phyloP scores from a whole-genome alignment of 2,329 filamentous ascomycete genomes.

The Fusarium keratoplasticum region DNA sequence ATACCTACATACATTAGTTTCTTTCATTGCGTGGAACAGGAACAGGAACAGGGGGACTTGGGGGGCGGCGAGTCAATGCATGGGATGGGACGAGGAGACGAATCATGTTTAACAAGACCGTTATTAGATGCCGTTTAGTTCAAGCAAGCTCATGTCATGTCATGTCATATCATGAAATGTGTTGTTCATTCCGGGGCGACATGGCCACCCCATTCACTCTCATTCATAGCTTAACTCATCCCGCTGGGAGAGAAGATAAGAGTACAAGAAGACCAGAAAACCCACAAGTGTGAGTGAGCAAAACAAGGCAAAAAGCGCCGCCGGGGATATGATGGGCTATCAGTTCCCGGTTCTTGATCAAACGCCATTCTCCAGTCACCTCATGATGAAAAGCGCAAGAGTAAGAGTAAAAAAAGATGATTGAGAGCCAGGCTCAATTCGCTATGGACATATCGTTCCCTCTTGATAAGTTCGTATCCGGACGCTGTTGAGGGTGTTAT shows the following conservation, averaged over 20 bases:
- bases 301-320: background rate
- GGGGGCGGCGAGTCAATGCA: background rate
- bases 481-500: background rate
- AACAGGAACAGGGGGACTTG: background rate
- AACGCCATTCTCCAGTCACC: slow-evolving; percentile 29
- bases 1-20: slow-evolving; percentile 20
- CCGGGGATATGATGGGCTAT: background rate
- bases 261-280: slow-evolving; percentile 11
- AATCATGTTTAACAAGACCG: background rate
- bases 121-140: background rate
- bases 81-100: background rate
- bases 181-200: background rate
- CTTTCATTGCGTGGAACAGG: background rate
- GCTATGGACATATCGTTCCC: slow-evolving; percentile 22
- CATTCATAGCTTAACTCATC: background rate
- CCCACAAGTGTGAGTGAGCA: background rate
- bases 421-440: slow-evolving; percentile 19
- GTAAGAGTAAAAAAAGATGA: slow-evolving; percentile 1
- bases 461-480: slow-evolving; percentile 4
- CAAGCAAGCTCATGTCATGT: background rate
- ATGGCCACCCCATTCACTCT: background rate
- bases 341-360: slow-evolving; percentile 13
- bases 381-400: slow-evolving; percentile 6
- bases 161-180: background rate
- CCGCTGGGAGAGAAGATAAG: background rate